phyloP scores from a whole-genome alignment of 2,329 filamentous ascomycete genomes.

The Paecilomyces variotii region DNA sequence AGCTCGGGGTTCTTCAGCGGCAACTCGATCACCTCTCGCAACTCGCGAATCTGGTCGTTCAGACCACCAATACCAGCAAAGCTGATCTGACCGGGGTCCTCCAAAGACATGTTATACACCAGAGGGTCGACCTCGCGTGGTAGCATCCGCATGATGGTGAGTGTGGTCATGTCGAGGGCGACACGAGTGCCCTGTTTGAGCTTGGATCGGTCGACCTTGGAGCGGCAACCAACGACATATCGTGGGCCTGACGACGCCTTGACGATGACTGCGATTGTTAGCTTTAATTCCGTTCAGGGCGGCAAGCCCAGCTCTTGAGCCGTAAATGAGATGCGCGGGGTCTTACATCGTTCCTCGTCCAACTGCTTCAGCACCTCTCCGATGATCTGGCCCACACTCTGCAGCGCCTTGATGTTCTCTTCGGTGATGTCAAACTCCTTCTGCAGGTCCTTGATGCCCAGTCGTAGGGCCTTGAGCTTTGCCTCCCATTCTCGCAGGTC shows the following conservation, averaged over 20 bases:
- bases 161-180: conserved; percentile 96
- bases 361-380: conserved; percentile 98
- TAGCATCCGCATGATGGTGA: conserved; percentile 99
- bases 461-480: conserved; percentile 85
- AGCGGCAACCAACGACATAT: conserved; percentile 97
- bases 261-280: conserved; percentile 67
- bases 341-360: conserved; percentile 94
- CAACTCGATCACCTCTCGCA: conserved; percentile 95
- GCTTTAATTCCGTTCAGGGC: conserved; percentile 6
- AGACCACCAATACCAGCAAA: conserved; percentile 96
- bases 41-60: conserved; percentile 96
- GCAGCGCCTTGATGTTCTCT: conserved; percentile 98
- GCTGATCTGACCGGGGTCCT: conserved; percentile 95
- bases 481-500: conserved; percentile 98
- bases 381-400: conserved; percentile 98
- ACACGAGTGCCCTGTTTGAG: conserved; percentile 97
- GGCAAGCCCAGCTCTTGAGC: neutral
- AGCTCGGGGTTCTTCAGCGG: conserved; percentile 98
- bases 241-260: conserved; percentile 95
- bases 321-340: neutral
- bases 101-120: conserved; percentile 99
- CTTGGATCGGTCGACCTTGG: conserved; percentile 95
- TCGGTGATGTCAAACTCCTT: conserved; percentile 95
- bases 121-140: conserved; percentile 96
- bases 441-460: conserved; percentile 93